Evolutionary conservation across 306 rosid genomes (phyloP).

Genomic region (Gastrolobium bilobum): DNA sequence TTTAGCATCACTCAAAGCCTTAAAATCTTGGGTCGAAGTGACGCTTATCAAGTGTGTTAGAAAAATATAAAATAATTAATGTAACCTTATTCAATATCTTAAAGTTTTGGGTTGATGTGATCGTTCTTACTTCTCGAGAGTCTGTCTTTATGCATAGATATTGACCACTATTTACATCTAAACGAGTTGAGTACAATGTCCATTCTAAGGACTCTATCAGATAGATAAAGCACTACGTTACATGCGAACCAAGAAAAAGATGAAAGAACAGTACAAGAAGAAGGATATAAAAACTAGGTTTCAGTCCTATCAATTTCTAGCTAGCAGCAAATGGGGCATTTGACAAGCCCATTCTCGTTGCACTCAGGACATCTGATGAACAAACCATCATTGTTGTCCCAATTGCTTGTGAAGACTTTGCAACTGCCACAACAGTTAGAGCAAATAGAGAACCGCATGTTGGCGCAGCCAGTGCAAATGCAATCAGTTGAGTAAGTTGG

Average conservation of each 20-base stretch:
- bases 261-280: not conserved
- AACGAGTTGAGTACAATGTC: not conserved
- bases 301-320: constrained; percentile 27
- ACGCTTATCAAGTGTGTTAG: too few species aligned
- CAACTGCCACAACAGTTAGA: constrained; percentile 79
- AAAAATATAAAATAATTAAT: too few species aligned
- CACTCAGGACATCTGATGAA: constrained; percentile 73
- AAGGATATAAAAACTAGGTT: constrained; percentile 21
- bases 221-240: not conserved
- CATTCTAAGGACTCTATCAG: constrained; percentile 31
- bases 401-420: constrained; percentile 61
- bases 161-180: not conserved
- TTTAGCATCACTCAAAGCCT: too few species aligned
- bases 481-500: constrained; percentile 48
- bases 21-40: too few species aligned
- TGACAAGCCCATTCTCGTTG: constrained; percentile 90
- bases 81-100: too few species aligned
- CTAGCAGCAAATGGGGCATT: constrained; percentile 78
- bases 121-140: too few species aligned
- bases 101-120: too few species aligned
- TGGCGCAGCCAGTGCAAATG: constrained; percentile 72
- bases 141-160: too few species aligned
- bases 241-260: not conserved
- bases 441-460: constrained; percentile 74
- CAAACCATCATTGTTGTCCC: constrained; percentile 42